A percentile compares a stretch with the other conserved stretches of the same genome.
phyloP scores from a whole-genome alignment of 768 basidiomycete genomes.

The Lactarius quietus region DNA sequence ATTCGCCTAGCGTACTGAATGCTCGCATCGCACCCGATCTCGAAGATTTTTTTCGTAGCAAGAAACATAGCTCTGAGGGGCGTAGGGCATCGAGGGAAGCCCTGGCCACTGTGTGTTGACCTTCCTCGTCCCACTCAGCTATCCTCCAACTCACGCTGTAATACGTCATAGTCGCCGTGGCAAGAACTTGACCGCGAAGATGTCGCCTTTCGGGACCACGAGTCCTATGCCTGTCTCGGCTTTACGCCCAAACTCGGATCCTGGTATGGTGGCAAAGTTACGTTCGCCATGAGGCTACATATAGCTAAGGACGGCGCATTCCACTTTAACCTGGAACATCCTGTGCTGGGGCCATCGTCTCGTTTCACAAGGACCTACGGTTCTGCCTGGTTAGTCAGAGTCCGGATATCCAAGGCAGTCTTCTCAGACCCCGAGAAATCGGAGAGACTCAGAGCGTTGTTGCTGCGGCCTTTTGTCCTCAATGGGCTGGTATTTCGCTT shows the following conservation, averaged over 20 bases:
- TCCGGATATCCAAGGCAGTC: constrained; percentile 40
- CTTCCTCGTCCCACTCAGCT: constrained; percentile 8
- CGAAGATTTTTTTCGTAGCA: constrained; percentile 5
- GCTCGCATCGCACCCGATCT: neutral
- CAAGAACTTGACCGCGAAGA: constrained; percentile 57
- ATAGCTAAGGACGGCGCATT: constrained; percentile 27
- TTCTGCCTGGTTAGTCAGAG: constrained; percentile 52
- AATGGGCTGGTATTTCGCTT: constrained; percentile 53
- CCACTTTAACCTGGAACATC: constrained; percentile 45
- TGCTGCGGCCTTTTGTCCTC: constrained; percentile 50
- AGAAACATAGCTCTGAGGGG: neutral
- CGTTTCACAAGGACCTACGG: constrained; percentile 60
- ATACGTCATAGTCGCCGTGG: constrained; percentile 52
- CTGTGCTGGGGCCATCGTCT: constrained; percentile 51
- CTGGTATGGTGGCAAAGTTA: constrained; percentile 63
- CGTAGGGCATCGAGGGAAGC: neutral
- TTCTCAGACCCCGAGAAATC: constrained; percentile 31
- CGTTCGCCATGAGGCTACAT: constrained; percentile 45
- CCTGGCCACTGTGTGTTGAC: constrained; percentile 11
- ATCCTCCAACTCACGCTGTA: constrained; percentile 16
- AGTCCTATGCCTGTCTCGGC: constrained; percentile 42
- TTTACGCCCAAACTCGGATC: constrained; percentile 32
- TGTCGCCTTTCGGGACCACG: constrained; percentile 32
- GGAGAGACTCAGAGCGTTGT: constrained; percentile 39
- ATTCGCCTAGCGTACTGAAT: neutral